Evolutionary conservation across 108 stramenopile genomes (phyloP).

Genomic region (Poteriospumella lacustris): DNA sequence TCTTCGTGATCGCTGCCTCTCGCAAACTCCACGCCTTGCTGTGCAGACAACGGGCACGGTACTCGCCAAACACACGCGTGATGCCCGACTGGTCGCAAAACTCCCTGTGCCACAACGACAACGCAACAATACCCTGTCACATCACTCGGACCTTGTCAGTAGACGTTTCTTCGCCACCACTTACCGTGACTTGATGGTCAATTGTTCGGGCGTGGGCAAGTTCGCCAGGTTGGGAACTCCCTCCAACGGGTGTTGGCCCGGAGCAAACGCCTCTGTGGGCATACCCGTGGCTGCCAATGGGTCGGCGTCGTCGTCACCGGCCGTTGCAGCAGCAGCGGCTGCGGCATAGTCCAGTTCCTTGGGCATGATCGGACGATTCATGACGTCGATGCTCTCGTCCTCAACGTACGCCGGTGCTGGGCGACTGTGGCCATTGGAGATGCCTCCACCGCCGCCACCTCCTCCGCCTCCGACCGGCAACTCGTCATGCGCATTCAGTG

Average conservation of each 20-base stretch:
- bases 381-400: no score
- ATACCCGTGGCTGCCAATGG: no score
- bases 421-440: no score
- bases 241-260: conserved; percentile 53
- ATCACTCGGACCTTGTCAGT: not conserved
- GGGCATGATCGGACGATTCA: no score
- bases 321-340: no score
- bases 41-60: conserved; percentile 45
- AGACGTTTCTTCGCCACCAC: no score
- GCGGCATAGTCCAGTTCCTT: no score
- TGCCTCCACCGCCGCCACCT: no score
- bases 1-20: conserved; percentile 50
- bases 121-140: not conserved
- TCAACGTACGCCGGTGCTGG: no score
- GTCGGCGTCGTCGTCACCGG: no score
- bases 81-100: not conserved
- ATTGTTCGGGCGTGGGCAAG: conserved; percentile 55
- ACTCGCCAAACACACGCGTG: conserved; percentile 47
- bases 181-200: conserved; percentile 19
- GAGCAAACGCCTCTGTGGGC: conserved; percentile 24
- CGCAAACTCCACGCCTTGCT: conserved; percentile 50
- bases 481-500: no score
- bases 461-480: no score
- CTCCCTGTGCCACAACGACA: not conserved
- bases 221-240: conserved; percentile 52